A percentile compares a stretch with the other conserved stretches of the same genome.
Evolutionary conservation across 2,329 filamentous ascomycete genomes (phyloP).

Genomic region (Fusarium sp.): DNA sequence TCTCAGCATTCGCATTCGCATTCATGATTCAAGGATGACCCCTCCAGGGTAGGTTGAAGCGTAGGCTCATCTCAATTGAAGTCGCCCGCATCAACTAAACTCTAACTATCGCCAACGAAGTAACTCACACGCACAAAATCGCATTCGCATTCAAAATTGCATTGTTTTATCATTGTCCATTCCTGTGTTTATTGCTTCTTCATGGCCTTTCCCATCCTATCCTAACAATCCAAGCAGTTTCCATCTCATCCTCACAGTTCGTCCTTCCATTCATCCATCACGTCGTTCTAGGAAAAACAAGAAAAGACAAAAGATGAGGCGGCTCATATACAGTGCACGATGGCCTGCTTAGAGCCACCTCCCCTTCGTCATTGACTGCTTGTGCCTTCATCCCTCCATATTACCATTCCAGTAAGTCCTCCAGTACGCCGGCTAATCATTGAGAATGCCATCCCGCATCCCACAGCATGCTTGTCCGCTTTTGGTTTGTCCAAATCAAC

Average conservation of each 20-base stretch:
- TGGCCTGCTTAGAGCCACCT: not conserved
- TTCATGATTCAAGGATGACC: not conserved
- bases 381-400: slow-evolving; percentile 2
- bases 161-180: not conserved
- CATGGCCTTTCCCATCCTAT: slow-evolving; percentile 1
- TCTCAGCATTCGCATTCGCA: not conserved
- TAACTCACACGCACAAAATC: too few relatives aligned
- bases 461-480: slow-evolving; percentile 28
- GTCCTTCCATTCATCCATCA: slow-evolving; percentile 7
- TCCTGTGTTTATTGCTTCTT: slow-evolving; percentile 5
- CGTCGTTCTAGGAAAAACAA: slow-evolving; percentile 1
- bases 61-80: too few relatives aligned
- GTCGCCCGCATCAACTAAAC: too few relatives aligned
- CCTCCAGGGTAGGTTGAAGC: too few relatives aligned
- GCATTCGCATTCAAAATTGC: not conserved
- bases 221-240: slow-evolving; percentile 29
- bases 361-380: not conserved
- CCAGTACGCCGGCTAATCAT: slow-evolving; percentile 31
- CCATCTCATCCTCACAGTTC: slow-evolving; percentile 14
- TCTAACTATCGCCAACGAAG: too few relatives aligned
- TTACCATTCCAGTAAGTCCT: slow-evolving; percentile 25
- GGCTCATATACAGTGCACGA: slow-evolving; percentile 19
- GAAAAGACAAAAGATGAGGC: slow-evolving; percentile 2
- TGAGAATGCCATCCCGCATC: slow-evolving; percentile 24
- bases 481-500: slow-evolving; percentile 38